Base-by-base conservation (phyloP, 768 basidiomycete species). In the Hygrocybe punicea region DNA sequence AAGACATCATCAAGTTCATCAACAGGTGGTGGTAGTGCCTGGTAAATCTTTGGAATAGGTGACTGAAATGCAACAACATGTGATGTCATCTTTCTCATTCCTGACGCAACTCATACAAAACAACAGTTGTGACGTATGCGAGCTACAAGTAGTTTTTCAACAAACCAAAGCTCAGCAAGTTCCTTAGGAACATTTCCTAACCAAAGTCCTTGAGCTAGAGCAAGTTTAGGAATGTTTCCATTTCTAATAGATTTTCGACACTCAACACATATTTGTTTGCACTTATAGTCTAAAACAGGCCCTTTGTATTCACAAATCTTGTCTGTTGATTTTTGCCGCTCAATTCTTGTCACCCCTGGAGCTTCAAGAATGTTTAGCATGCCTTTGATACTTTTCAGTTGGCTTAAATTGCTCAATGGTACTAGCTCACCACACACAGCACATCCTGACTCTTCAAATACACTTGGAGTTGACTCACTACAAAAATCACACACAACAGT, bases 1-100 rank as follows among this genome's bases (percentile, higher is more conserved):
- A 74, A 54, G 0, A 71, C 62, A 6, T 73, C 67, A 53, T 71
- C 65, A 6, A 78, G n/a, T 2, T 77, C 73, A 2, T 62, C 59
- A 1, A 29, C 17, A 4, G 64, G 63, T 1, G 72, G 73, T 1
- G 76, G 76, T 0, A 77, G 56, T 5, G 24, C 56, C 14, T 60
- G 7, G 54, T 73, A 75, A 0, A 77, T 56, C 39, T 70, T 72
- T 0, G 60, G 57, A 0, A 65, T 64, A 8, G 75, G 75, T 10
- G 64, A 62, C 4, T 64, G 59, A 59, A 71, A 75, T 16, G 66
- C 63, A 2, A 59, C 39, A 11, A 36, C 55, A 58, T 60, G n/a
- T 23, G 57, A 24, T 42, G 25, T 56, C 58, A 59, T 48, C 42
- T 59, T 59, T 33, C 34, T 47, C 55, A 56, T 37, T 2, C 71